Conservation (phyloP, 345 rosid species). For the Corchorus capsularis region DNA sequence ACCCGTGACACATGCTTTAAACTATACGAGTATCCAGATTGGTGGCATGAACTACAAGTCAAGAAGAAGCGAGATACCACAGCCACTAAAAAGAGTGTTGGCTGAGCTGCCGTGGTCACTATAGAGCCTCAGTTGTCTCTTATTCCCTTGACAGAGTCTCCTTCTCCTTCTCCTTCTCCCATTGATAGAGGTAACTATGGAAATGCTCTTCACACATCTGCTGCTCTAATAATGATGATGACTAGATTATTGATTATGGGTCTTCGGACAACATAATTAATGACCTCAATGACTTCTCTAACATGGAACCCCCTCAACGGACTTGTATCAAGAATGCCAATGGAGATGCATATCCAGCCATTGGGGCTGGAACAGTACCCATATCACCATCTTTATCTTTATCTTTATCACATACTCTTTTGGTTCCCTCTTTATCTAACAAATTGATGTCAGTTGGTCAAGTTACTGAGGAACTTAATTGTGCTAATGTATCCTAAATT, state of each 20-base stretch:
- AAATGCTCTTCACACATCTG: too few relatives aligned
- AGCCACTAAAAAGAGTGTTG: neutral
- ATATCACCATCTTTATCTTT: neutral
- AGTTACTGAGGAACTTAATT: too few relatives aligned
- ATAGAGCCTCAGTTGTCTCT: neutral
- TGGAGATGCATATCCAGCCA: slow-evolving; percentile 2
- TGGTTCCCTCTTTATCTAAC: slow-evolving; percentile 1
- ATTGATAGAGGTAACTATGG: neutral
- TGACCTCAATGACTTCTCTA: neutral
- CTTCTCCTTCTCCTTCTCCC: too few relatives aligned
- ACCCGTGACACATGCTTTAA: slow-evolving; percentile 6
- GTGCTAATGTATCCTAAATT: too few relatives aligned
- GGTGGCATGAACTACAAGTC: neutral
- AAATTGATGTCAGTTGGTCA: too few relatives aligned
- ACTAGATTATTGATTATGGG: neutral
- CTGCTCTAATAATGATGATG: neutral
- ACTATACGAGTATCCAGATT: neutral
- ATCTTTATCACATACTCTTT: neutral
- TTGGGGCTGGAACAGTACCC: neutral
- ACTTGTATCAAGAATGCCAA: neutral
- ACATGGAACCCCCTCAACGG: neutral
- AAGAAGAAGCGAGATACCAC: neutral
- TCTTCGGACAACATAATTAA: neutral
- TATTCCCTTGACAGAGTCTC: neutral
- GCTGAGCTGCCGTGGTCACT: neutral